phyloP scores from a whole-genome alignment of 768 basidiomycete species.

The Boletus rubroflammeus region DNA sequence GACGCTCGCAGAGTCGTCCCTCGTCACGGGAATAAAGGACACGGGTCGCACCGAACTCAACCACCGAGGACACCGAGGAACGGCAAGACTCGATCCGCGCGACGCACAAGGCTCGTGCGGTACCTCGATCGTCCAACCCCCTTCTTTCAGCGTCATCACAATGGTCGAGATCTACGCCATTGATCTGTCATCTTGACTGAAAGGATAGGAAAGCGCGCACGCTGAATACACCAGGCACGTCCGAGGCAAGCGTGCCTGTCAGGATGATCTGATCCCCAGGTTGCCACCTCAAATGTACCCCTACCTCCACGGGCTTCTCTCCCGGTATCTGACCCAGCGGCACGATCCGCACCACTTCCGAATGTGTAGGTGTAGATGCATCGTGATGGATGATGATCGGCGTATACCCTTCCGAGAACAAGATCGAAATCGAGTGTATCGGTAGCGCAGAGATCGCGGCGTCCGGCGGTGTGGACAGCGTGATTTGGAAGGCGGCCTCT shows the following conservation, averaged over 20 bases:
- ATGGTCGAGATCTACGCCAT: constrained; percentile 40
- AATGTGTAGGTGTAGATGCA: constrained; percentile 6
- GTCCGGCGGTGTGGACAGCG: constrained; percentile 49
- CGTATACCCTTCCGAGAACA: constrained; percentile 48
- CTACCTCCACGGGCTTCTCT: constrained; percentile 21
- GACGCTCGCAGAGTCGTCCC: constrained; percentile 45
- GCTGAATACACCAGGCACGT: constrained; percentile 46
- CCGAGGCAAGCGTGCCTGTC: constrained; percentile 54
- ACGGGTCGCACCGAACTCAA: constrained; percentile 51
- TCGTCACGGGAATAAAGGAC: constrained; percentile 49
- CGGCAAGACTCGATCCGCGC: constrained; percentile 29
- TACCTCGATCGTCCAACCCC: constrained; percentile 65
- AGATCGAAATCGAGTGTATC: constrained; percentile 56
- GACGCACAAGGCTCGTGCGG: constrained; percentile 44
- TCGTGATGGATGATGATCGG: constrained; percentile 53
- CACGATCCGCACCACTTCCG: constrained; percentile 27
- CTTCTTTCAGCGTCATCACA: constrained; percentile 51
- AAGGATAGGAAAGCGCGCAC: constrained; percentile 36
- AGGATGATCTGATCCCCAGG: constrained; percentile 54
- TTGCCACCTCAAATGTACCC: constrained; percentile 55
- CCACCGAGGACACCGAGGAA: constrained; percentile 58
- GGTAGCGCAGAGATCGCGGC: constrained; percentile 55
- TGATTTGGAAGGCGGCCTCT: constrained; percentile 70
- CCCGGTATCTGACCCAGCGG: constrained; percentile 47
- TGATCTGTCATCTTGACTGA: background rate